A percentile compares a stretch with the other conserved stretches of the same genome.
These are phyloP conservation scores for Colletotrichum lupini DNA, from an alignment of 2,329 filamentous ascomycete species.

Conservation along the genomic window DNA sequence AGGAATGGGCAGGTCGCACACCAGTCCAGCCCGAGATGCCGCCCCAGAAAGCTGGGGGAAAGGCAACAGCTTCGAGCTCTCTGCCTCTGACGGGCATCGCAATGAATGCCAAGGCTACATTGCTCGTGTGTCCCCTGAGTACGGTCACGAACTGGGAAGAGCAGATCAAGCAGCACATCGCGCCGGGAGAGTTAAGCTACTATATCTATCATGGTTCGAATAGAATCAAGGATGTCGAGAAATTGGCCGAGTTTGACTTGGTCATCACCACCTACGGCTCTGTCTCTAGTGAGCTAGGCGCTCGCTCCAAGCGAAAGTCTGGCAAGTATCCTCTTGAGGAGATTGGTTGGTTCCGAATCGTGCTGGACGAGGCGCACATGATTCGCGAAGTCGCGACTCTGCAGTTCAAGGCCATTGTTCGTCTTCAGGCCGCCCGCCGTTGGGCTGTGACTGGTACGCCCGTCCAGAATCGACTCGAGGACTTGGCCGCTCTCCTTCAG, in stretches of 20 bases:
- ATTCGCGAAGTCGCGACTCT: slow-evolving; percentile 87
- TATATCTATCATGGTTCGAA: slow-evolving; percentile 90
- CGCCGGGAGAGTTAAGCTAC: slow-evolving; percentile 71
- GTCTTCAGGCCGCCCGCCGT: slow-evolving; percentile 80
- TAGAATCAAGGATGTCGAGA: slow-evolving; percentile 74
- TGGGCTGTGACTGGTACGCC: slow-evolving; percentile 99
- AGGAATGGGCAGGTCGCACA: slow-evolving; percentile 66
- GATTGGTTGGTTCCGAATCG: slow-evolving; percentile 92
- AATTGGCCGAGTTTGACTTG: slow-evolving; percentile 80
- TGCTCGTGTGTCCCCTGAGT: slow-evolving; percentile 90
- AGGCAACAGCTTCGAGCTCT: slow-evolving; percentile 48
- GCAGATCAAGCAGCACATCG: slow-evolving; percentile 86
- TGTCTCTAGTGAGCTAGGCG: slow-evolving; percentile 80
- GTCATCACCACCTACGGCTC: slow-evolving; percentile 95
- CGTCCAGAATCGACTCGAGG: slow-evolving; percentile 92
- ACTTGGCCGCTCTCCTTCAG: slow-evolving; percentile 86
- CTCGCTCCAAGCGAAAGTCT: slow-evolving; percentile 69
- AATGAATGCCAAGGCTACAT: slow-evolving; percentile 80
- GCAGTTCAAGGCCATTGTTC: slow-evolving; percentile 86
- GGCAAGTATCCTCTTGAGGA: slow-evolving; percentile 75
- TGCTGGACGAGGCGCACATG: slow-evolving; percentile 93
- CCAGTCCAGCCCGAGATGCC: slow-evolving; percentile 61
- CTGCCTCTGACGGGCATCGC: slow-evolving; percentile 64
- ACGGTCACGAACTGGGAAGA: slow-evolving; percentile 95
- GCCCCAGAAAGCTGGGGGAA: slow-evolving; percentile 50